phyloP scores from a whole-genome alignment of 352 stramenopile species.

The Pelagophyceae sp. region DNA sequence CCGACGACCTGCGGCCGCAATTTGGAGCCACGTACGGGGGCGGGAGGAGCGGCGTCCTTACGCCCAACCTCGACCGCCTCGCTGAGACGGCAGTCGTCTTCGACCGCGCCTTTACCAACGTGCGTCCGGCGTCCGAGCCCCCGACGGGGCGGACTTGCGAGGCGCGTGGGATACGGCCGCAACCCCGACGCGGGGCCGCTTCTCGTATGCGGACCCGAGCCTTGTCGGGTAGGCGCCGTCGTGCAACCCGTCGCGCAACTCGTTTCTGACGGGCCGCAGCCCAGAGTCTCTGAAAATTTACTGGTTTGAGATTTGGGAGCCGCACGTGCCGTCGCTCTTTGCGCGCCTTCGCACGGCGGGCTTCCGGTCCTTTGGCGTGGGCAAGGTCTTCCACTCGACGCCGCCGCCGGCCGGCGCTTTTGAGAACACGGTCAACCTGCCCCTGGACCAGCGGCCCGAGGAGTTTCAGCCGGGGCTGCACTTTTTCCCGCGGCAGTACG shows the following conservation, averaged over 20 bases:
- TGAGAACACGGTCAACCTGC: no score
- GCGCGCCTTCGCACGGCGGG: background rate
- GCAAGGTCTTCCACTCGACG: conserved; percentile 14
- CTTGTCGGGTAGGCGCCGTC: background rate
- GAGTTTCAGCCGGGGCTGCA: no score
- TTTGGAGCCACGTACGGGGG: background rate
- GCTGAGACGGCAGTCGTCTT: conserved; percentile 19
- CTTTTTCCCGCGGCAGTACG: background rate
- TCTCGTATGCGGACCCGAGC: no score
- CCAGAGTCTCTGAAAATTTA: background rate
- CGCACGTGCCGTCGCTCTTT: conserved; percentile 7
- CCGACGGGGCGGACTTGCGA: background rate
- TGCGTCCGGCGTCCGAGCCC: background rate
- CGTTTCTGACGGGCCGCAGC: background rate
- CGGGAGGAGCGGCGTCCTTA: background rate
- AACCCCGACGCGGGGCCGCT: background rate
- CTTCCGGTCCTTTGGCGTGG: conserved; percentile 21
- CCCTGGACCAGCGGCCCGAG: no score
- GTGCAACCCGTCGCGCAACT: background rate
- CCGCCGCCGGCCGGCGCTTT: conserved; percentile 1
- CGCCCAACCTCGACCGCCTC: conserved; percentile 24
- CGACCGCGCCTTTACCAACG: conserved; percentile 16
- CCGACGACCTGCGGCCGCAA: conserved; percentile 26
- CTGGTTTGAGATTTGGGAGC: conserved; percentile 7
- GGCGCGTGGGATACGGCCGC: background rate